These are phyloP conservation scores for Extremus antarcticus DNA, from an alignment of 495 filamentous ascomycete species.

Conservation along the genomic window DNA sequence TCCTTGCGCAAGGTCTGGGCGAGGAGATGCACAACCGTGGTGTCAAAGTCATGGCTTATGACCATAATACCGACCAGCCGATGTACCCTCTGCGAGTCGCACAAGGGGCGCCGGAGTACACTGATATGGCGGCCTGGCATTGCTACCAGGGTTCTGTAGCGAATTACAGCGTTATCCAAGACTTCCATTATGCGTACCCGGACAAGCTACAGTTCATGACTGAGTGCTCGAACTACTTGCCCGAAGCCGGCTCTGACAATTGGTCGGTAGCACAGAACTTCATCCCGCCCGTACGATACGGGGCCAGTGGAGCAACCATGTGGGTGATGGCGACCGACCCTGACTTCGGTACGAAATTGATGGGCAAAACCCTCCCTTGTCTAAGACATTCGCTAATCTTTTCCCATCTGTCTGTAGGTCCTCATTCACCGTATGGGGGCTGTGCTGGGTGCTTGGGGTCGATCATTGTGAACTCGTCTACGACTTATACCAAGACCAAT, in stretches of 20 bases:
- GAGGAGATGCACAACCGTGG: constrained; percentile 4
- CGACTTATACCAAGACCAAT: constrained; percentile 35
- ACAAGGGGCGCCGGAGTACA: background rate
- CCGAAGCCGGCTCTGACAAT: constrained; percentile 36
- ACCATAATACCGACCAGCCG: constrained; percentile 45
- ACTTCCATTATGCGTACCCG: constrained; percentile 39
- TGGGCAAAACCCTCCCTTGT: too few species aligned
- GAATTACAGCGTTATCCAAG: constrained; percentile 41
- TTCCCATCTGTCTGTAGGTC: too few species aligned
- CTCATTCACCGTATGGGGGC: constrained; percentile 24
- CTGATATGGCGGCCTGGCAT: constrained; percentile 43
- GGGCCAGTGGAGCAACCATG: constrained; percentile 41
- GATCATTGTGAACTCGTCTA: constrained; percentile 35
- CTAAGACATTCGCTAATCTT: too few species aligned
- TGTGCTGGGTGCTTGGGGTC: constrained; percentile 41
- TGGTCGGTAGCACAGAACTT: constrained; percentile 40
- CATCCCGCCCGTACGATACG: constrained; percentile 39
- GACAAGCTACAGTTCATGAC: constrained; percentile 45
- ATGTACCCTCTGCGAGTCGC: background rate
- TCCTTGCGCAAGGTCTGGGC: constrained; percentile 33
- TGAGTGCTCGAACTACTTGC: constrained; percentile 44
- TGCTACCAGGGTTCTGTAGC: constrained; percentile 36
- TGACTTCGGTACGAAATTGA: too few species aligned
- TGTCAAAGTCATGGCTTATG: constrained; percentile 41
- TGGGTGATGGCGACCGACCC: constrained; percentile 46